phyloP scores from a whole-genome alignment of 192 early-diverging fungal species.

The Rhizoclosmatium globosum region DNA sequence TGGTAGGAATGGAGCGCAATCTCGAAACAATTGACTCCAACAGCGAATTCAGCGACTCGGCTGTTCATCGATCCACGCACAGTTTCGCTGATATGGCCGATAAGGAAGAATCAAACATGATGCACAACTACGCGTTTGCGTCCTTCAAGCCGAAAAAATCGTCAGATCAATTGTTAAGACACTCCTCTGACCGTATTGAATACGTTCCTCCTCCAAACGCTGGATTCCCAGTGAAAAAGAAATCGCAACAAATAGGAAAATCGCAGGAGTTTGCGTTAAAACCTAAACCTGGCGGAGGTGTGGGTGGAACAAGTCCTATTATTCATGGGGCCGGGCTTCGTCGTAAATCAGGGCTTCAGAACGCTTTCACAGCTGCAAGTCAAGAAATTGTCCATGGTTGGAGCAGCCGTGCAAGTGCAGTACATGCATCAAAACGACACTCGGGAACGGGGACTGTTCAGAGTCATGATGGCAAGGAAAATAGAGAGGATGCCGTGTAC shows the following conservation, averaged over 20 bases:
- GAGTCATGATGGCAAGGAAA: neutral
- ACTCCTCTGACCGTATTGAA: neutral
- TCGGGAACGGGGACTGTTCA: neutral
- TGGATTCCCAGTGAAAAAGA: too few relatives aligned
- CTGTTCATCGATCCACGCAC: neutral
- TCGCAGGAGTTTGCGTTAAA: too few relatives aligned
- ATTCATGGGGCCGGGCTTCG: too few relatives aligned
- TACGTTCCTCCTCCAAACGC: too few relatives aligned
- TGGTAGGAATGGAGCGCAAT: neutral
- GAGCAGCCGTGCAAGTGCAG: too few relatives aligned
- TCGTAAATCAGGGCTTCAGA: neutral
- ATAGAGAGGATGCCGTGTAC: neutral
- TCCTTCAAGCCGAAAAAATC: neutral
- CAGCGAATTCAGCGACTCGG: neutral
- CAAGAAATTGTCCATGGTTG: too few relatives aligned
- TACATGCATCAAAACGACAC: too few relatives aligned
- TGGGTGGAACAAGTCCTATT: too few relatives aligned
- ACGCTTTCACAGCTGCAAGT: too few relatives aligned
- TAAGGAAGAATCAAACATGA: neutral
- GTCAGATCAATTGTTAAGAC: neutral
- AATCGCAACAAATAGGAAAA: too few relatives aligned
- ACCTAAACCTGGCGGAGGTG: too few relatives aligned
- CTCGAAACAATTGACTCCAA: neutral
- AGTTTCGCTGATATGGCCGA: neutral
- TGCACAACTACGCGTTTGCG: neutral